phyloP scores from a whole-genome alignment of 2,329 filamentous ascomycete species.

The Diaporthe sp. region DNA sequence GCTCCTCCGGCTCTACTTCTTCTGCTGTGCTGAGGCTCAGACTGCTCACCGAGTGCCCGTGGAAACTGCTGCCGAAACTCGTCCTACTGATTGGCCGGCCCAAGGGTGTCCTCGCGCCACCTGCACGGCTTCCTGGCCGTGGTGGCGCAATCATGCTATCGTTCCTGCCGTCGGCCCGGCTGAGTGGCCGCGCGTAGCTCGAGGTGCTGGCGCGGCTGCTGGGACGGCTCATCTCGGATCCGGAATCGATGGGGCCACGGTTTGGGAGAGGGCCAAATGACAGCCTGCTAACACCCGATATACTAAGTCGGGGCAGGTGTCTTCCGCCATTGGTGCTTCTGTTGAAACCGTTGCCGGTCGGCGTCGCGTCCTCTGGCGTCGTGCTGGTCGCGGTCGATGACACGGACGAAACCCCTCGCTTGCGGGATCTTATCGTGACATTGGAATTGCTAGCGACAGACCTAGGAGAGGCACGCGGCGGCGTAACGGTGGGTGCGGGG shows the following conservation, averaged over 20 bases:
- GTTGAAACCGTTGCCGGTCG: conserved; percentile 52
- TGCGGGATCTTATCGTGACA: conserved; percentile 75
- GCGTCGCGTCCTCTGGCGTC: conserved; percentile 58
- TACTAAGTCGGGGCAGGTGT: conserved; percentile 69
- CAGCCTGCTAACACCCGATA: conserved; percentile 70
- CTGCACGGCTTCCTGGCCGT: conserved; percentile 72
- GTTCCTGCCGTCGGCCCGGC: conserved; percentile 56
- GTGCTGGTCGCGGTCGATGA: conserved; percentile 57
- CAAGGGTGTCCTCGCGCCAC: conserved; percentile 71
- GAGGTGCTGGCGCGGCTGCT: conserved; percentile 77
- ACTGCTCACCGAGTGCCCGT: conserved; percentile 65
- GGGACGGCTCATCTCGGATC: conserved; percentile 68
- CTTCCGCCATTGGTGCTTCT: conserved; percentile 45
- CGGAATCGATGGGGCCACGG: conserved; percentile 56
- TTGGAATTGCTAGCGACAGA: conserved; percentile 50
- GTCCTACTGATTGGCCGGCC: conserved; percentile 72
- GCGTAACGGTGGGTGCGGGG: conserved; percentile 81
- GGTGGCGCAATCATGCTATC: conserved; percentile 58
- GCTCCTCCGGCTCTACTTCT: conserved; percentile 49
- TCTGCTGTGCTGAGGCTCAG: conserved; percentile 65
- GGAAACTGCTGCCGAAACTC: conserved; percentile 73
- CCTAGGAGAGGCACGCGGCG: conserved; percentile 84
- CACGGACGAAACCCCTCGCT: conserved; percentile 71
- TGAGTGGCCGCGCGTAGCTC: conserved; percentile 64
- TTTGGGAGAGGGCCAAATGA: conserved; percentile 68